Percentiles rank a stretch among this genome's conserved stretches.
These are phyloP conservation scores for Cornus suecica DNA, from an alignment of 148 eudicot species.

Conservation along the genomic window DNA sequence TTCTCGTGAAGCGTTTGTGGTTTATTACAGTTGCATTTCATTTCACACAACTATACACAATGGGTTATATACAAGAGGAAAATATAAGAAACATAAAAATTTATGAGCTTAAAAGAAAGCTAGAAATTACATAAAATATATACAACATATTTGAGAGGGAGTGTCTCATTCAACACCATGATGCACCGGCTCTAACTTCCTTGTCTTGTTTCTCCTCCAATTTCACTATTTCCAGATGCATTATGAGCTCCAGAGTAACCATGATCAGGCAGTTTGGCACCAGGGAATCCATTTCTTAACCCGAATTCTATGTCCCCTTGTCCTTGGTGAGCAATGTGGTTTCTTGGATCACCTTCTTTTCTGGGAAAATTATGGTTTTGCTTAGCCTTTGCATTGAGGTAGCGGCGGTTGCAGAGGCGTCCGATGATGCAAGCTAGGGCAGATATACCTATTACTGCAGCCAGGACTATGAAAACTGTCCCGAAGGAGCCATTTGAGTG, in stretches of 20 bases:
- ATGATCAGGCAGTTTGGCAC: constrained; percentile 16
- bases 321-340: constrained; percentile 24
- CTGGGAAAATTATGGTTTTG: constrained; percentile 21
- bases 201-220: constrained; percentile 1
- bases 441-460: constrained; percentile 55
- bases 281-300: constrained; percentile 27
- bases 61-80: neutral
- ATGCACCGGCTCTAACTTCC: neutral
- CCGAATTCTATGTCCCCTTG: constrained; percentile 69
- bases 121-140: neutral
- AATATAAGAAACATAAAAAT: neutral
- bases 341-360: constrained; percentile 31
- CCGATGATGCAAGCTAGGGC: constrained; percentile 71
- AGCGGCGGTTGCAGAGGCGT: constrained; percentile 49
- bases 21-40: too few species aligned
- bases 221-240: constrained; percentile 12
- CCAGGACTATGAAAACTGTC: constrained; percentile 71
- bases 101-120: neutral
- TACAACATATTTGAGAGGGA: neutral
- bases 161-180: neutral
- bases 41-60: neutral
- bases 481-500: constrained; percentile 69
- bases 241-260: neutral
- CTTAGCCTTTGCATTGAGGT: constrained; percentile 28
- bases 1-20: too few species aligned